A percentile compares a stretch with the other conserved stretches of the same genome.
These are phyloP conservation scores for Drosera capensis DNA, from an alignment of 148 eudicot species.

Conservation along the genomic window DNA sequence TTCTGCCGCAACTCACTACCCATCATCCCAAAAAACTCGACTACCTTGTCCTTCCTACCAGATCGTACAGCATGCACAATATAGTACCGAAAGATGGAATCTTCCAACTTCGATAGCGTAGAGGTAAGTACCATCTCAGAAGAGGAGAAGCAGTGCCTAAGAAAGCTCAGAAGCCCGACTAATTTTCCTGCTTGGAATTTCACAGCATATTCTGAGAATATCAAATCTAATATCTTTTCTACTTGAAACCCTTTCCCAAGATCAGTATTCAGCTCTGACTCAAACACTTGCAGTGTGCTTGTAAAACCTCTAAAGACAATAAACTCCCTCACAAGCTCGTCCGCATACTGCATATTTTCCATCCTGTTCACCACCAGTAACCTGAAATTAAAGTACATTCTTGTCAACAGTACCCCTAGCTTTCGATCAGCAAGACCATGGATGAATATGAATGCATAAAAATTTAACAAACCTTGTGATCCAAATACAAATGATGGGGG, in stretches of 20 bases:
- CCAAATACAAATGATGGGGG: too few species aligned
- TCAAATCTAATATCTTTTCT: slow-evolving; percentile 72
- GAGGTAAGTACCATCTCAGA: slow-evolving; percentile 30
- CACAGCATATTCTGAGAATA: slow-evolving; percentile 63
- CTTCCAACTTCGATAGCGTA: slow-evolving; percentile 48
- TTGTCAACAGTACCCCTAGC: too few species aligned
- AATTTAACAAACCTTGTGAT: too few species aligned
- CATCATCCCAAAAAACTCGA: slow-evolving; percentile 40
- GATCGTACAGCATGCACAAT: slow-evolving; percentile 56
- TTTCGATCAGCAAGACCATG: too few species aligned
- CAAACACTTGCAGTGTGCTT: slow-evolving; percentile 61
- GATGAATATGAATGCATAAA: too few species aligned
- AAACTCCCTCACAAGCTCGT: slow-evolving; percentile 83
- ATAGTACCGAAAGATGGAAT: slow-evolving; percentile 62
- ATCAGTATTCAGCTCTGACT: slow-evolving; percentile 64
- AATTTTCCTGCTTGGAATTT: slow-evolving; percentile 54
- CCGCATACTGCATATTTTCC: slow-evolving; percentile 84
- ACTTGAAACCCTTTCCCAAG: slow-evolving; percentile 73
- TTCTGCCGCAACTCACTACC: slow-evolving; percentile 58
- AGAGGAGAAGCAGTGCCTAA: slow-evolving; percentile 61
- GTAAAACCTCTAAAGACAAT: slow-evolving; percentile 88
- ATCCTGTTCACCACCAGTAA: slow-evolving; percentile 21
- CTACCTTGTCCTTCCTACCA: slow-evolving; percentile 55
- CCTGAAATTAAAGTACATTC: background rate
- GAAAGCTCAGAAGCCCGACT: slow-evolving; percentile 50